Percentiles rank a stretch among this genome's conserved stretches.
phyloP scores from a whole-genome alignment of 164 flowering plant species.

The Chimonanthus praecox region DNA sequence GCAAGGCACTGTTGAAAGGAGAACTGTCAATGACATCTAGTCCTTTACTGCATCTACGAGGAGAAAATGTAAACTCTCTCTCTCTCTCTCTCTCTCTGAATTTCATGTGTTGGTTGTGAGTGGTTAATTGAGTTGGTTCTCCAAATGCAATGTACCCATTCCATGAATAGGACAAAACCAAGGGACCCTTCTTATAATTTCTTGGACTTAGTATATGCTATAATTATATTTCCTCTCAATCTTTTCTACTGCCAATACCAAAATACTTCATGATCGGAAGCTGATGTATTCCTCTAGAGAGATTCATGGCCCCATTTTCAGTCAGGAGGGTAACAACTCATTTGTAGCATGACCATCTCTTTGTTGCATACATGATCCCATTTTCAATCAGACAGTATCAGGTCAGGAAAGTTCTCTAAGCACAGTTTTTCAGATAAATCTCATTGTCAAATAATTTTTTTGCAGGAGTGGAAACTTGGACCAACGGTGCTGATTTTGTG shows the following conservation, averaged over 20 bases:
- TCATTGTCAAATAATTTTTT: not conserved
- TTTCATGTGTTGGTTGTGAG: not conserved
- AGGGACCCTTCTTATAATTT: not conserved
- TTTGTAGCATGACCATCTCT: too few species aligned
- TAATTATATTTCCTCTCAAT: too few species aligned
- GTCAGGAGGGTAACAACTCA: too few species aligned
- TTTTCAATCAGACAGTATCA: too few species aligned
- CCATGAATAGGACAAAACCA: not conserved
- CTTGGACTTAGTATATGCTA: not conserved
- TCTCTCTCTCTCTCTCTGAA: constrained; percentile 4
- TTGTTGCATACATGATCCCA: too few species aligned
- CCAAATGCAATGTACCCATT: not conserved
- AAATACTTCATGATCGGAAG: too few species aligned
- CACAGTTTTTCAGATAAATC: not conserved
- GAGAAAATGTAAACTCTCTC: constrained; percentile 29
- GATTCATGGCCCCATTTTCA: too few species aligned
- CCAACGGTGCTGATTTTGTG: constrained; percentile 76
- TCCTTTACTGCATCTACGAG: constrained; percentile 9
- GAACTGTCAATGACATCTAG: constrained; percentile 4
- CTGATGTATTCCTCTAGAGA: too few species aligned
- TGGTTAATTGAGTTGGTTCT: not conserved
- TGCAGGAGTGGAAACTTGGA: constrained; percentile 64
- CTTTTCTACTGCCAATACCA: too few species aligned
- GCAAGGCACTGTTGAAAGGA: constrained; percentile 62
- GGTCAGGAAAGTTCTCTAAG: too few species aligned